A percentile compares a stretch with the other conserved stretches of the same genome.
phyloP scores from a whole-genome alignment of 768 basidiomycete species.

The Dictyophora rubrovolvata region DNA sequence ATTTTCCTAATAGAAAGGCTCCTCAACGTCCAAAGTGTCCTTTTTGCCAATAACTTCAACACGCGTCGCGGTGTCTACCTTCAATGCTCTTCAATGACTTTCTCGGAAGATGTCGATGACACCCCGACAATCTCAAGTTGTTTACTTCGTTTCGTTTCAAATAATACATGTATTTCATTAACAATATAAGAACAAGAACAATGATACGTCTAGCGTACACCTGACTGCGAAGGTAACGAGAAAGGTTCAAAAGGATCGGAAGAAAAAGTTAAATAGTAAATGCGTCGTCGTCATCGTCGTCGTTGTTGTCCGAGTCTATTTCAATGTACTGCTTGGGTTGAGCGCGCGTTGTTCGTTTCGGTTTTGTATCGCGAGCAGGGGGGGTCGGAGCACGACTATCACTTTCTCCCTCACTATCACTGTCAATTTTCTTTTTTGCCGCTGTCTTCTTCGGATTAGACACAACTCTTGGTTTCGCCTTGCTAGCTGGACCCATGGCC shows the following conservation, averaged over 20 bases:
- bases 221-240: background rate
- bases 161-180: background rate
- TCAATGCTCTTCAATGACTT: no score
- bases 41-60: no score
- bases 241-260: background rate
- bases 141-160: no score
- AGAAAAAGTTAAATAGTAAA: background rate
- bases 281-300: constrained; percentile 30
- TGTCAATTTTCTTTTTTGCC: constrained; percentile 27
- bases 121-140: no score
- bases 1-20: no score
- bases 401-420: constrained; percentile 38
- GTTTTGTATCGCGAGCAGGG: constrained; percentile 31
- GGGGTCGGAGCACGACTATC: constrained; percentile 28
- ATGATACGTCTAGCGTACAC: background rate
- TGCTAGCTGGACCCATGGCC: constrained; percentile 7
- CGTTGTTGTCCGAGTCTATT: constrained; percentile 37
- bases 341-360: constrained; percentile 39
- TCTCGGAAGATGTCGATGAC: no score
- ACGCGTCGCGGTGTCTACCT: no score
- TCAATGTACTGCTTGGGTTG: constrained; percentile 54
- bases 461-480: constrained; percentile 1
- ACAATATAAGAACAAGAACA: background rate
- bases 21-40: no score
- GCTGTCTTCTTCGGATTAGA: constrained; percentile 34